Percentiles rank a stretch among this genome's conserved stretches.
Evolutionary conservation across 1,284 basidiomycete species (phyloP).

Genomic region (Ustilago vetiveriae): DNA sequence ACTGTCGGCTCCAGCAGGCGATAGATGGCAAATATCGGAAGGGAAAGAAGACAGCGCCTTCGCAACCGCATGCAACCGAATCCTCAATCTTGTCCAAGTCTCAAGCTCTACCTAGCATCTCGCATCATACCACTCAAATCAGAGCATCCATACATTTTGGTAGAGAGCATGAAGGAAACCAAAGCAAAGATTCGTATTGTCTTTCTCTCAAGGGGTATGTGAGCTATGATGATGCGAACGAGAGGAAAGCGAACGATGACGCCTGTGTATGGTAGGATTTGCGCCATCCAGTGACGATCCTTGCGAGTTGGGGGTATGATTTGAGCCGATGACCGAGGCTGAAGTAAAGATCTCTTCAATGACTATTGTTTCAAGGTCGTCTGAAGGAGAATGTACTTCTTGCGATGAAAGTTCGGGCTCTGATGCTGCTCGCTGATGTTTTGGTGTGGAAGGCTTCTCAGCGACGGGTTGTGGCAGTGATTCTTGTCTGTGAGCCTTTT

Average conservation of each 20-base stretch:
- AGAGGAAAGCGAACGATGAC: slow-evolving; percentile 31
- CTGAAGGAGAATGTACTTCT: not conserved
- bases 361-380: slow-evolving; percentile 4
- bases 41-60: not conserved
- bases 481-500: not conserved
- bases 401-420: not conserved
- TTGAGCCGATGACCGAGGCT: slow-evolving; percentile 7
- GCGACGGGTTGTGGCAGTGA: not conserved
- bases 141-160: no score
- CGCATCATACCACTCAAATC: no score
- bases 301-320: slow-evolving; percentile 11
- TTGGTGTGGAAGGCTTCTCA: not conserved
- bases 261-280: slow-evolving; percentile 1
- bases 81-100: slow-evolving; percentile 11
- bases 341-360: slow-evolving; percentile 3
- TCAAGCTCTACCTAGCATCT: no score
- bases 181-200: not conserved
- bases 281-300: slow-evolving; percentile 11
- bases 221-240: slow-evolving; percentile 35
- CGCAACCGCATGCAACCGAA: not conserved
- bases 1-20: not conserved
- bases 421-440: not conserved
- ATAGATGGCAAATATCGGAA: no score
- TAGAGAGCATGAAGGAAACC: no score
- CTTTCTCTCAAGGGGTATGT: slow-evolving; percentile 19